Evolutionary conservation across 2,329 filamentous ascomycete genomes (phyloP).

Genomic region (Macrophomina tecta): DNA sequence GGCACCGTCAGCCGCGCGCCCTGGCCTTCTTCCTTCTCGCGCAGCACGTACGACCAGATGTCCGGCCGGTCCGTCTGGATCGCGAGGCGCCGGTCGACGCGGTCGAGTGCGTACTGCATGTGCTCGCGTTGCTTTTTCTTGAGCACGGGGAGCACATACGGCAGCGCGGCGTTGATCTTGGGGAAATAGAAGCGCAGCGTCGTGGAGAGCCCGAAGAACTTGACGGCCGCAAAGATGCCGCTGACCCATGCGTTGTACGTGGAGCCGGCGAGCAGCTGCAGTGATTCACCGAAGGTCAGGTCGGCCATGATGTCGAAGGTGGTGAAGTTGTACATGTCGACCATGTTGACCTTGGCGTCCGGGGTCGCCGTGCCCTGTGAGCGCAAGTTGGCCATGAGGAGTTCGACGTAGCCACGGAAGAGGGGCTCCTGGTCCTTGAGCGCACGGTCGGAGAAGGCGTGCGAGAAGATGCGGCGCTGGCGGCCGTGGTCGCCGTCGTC

Average conservation of each 20-base stretch:
- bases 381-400: conserved; percentile 43
- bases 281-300: conserved; percentile 40
- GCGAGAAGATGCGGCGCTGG: conserved; percentile 46
- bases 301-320: conserved; percentile 45
- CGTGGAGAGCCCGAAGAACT: conserved; percentile 19
- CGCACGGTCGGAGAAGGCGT: conserved; percentile 50
- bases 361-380: conserved; percentile 38
- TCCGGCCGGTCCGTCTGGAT: conserved; percentile 4
- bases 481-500: conserved; percentile 48
- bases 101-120: conserved; percentile 17
- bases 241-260: conserved; percentile 43
- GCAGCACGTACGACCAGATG: conserved; percentile 25
- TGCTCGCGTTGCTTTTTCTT: conserved; percentile 19
- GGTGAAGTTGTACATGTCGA: conserved; percentile 40
- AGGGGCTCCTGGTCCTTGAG: conserved; percentile 48
- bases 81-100: conserved; percentile 12
- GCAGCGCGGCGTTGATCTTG: conserved; percentile 9
- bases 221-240: conserved; percentile 38
- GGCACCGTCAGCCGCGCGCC: not conserved
- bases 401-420: conserved; percentile 46
- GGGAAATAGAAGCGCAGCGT: conserved; percentile 27
- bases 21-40: conserved; percentile 5
- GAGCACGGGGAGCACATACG: conserved; percentile 1
- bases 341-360: conserved; percentile 28
- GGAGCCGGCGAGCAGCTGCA: conserved; percentile 38